These are phyloP conservation scores for Tolypocladium endophyticum DNA, from an alignment of 2,329 filamentous ascomycete species.

Conservation along the genomic window DNA sequence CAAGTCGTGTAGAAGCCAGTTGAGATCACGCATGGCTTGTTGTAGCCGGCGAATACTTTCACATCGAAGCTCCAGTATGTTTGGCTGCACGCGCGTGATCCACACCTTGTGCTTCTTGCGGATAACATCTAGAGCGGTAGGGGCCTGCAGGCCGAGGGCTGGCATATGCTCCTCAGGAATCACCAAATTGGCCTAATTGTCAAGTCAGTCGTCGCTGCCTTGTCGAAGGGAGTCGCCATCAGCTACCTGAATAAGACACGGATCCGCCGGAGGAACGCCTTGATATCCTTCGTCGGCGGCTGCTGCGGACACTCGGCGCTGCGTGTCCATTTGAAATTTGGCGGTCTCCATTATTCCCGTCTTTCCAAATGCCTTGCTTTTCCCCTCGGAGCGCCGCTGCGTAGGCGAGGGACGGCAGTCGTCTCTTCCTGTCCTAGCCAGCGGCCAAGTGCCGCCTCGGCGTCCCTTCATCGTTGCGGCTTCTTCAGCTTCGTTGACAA, in stretches of 20 bases:
- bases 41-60: conserved; percentile 13
- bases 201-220: conserved; percentile 3
- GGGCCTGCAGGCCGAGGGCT: conserved; percentile 13
- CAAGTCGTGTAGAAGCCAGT: conserved; percentile 21
- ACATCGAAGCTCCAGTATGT: conserved; percentile 16
- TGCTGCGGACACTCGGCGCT: not conserved
- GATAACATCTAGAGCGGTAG: conserved; percentile 14
- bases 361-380: not conserved
- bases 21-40: conserved; percentile 16
- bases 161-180: conserved; percentile 17
- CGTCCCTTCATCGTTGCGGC: not conserved
- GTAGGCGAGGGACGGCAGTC: not conserved
- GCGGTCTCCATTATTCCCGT: not conserved
- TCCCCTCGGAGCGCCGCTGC: not conserved
- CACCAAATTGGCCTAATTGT: conserved; percentile 12
- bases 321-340: not conserved
- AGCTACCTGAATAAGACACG: not conserved
- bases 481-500: not conserved
- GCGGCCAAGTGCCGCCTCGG: not conserved
- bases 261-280: not conserved
- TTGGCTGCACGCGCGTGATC: conserved; percentile 14
- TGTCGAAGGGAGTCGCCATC: not conserved
- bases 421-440: not conserved
- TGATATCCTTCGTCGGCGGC: not conserved
- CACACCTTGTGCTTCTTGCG: conserved; percentile 18